Evolutionary conservation across 768 basidiomycete species (phyloP), one percentile per base, ranked within the genome.

Genomic region (Mrakia blollopis): DNA sequence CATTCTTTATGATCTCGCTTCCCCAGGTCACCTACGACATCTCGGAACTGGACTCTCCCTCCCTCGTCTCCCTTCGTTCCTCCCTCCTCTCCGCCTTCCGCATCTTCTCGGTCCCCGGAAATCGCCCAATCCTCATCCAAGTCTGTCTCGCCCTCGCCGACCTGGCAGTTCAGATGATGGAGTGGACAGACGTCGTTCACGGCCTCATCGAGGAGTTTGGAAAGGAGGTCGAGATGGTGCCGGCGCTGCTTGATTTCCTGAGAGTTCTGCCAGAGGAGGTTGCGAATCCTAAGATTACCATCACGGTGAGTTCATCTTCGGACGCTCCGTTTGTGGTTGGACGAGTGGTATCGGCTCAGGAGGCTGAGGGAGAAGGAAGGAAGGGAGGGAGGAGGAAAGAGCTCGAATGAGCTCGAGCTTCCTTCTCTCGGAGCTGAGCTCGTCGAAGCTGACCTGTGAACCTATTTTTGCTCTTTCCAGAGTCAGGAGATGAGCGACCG

Each of bases 11-110:
- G n/a, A n/a, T n/a, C n/a, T 69, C 67, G 4, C 18, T 60, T 32
- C 37, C 9, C 10, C 79, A 99, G 97, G 93, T 98, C 80, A 92
- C 90, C 18, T 98, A 94, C 84, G 97, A 99, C 87, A 88, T 99
- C 67, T 85, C 90, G 74, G 93, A 98, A 88, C 89, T 99, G 65
- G 89, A 91, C 79, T 82, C 86, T 3, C 85, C 88, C 52, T 89
- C 93, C 79, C 87, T 91, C 21, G 86, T 90, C 41, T 87, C 91
- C n/a, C 86, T 98, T 74, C 89, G 94, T 67, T 93, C 97, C 83
- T 95, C 94, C 2, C 86, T 99, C 76, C 82, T 98, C 77, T 83
- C 89, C 41, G 92, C 92, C 3, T 85, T 99, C 70, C 84, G 91
- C 80, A 86, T 85, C 74, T 91, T 92, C 83, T 83, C 86, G 1